Base-by-base conservation (phyloP, 768 basidiomycete genomes). In the Boletus sp. region DNA sequence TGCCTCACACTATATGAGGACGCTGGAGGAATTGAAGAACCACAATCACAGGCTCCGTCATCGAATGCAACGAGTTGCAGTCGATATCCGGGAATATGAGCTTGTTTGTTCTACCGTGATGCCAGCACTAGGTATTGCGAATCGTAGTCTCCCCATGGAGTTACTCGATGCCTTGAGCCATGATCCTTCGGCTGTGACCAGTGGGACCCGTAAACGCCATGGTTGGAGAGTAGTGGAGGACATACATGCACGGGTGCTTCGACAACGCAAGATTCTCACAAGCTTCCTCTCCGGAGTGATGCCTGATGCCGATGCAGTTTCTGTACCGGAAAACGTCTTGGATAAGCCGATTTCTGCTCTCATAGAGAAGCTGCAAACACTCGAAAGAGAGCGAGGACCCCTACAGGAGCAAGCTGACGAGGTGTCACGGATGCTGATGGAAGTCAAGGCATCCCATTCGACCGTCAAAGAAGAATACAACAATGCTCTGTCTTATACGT, bases 221-320 rank as follows among this genome's bases (percentile, higher is more conserved):
- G 83, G 89, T 10, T 92, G 86, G 85, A 77, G 79, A 58, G 87
- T 86, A 2, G 87, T 90, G 15, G 90, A 92, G 56, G 87, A 92
- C 56, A 87, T 90, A 52, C 78, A 89, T 64, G 65, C 77, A 29
- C 84, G 88, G 41, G 73, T 91, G 18, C 55, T 73, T 24, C 81
- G 80, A 33, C 90, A 92, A 66, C 83, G 84, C 36, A 75, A 81
- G 49, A 73, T 79, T 30, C 80, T 85, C 54, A 61, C 67, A 24
- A 68, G 71, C n/a, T 87, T 84, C 62, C 67, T 85, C 32, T 65
- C 71, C 18, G 57, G 46, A 42, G 28, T 46, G 18, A 52, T 52
- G 32, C 39, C 55, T n/a, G 51, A 56, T 11, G 28, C 29, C 14
- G 49, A 58, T 12, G 44, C 32, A 5, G 5, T 60, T 42, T 46